Conservation (phyloP, 495 filamentous ascomycete genomes). For the Terfezia claveryi region DNA sequence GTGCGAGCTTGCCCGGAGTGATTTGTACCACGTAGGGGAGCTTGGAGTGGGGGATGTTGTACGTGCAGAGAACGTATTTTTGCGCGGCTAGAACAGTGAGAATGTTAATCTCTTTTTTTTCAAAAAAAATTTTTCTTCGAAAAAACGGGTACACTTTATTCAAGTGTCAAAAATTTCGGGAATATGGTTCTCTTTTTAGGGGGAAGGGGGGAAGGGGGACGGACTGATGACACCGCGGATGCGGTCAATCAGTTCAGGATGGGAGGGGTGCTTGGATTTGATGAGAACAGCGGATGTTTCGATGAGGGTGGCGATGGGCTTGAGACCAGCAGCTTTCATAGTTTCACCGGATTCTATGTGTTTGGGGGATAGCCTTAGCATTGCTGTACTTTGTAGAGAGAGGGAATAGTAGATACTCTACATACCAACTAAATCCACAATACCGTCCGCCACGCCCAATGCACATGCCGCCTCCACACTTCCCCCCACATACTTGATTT, state of each 20-base stretch:
- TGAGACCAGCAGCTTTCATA: conserved; percentile 92
- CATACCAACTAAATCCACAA: conserved; percentile 90
- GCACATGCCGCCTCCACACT: conserved; percentile 62
- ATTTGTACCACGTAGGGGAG: conserved; percentile 48
- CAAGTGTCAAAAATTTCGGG: not conserved
- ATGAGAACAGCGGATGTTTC: conserved; percentile 72
- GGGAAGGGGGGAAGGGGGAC: not conserved
- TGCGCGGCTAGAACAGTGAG: conserved; percentile 43
- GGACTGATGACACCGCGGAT: conserved; percentile 82
- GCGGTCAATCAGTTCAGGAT: conserved; percentile 52
- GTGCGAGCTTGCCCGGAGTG: conserved; percentile 86
- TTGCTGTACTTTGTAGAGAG: not conserved
- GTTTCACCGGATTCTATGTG: conserved; percentile 81
- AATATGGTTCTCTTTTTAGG: not conserved
- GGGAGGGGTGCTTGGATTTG: conserved; percentile 69
- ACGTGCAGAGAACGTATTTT: conserved; percentile 84
- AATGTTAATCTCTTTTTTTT: too few relatives aligned
- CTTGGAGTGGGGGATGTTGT: conserved; percentile 57
- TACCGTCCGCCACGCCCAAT: conserved; percentile 84
- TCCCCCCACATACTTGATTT: conserved; percentile 89
- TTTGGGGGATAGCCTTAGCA: not conserved
- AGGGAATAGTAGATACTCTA: conserved; percentile 1
- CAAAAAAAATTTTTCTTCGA: too few relatives aligned
- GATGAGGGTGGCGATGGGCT: conserved; percentile 83
- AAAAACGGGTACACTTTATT: too few relatives aligned